Conservation (phyloP, 441 rosid genomes). For the Erysimum pusillum region DNA sequence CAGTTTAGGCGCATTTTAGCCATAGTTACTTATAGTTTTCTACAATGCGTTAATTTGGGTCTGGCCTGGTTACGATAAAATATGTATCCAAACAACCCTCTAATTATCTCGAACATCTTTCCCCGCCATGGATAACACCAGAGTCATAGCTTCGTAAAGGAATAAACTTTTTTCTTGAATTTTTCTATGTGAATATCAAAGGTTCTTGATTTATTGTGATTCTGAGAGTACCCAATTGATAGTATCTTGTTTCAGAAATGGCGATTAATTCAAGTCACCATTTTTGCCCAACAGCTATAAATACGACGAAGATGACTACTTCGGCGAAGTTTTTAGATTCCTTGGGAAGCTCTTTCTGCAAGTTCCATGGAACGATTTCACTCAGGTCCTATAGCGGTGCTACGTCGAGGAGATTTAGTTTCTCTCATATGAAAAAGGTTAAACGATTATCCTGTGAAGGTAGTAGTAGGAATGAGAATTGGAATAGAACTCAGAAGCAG, state of each 20-base stretch:
- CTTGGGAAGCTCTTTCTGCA: conserved; percentile 59
- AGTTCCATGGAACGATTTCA: conserved; percentile 54
- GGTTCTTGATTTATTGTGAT: too few relatives aligned
- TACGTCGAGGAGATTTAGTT: conserved; percentile 44
- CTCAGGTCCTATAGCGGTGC: conserved; percentile 35
- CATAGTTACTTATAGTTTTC: accelerated
- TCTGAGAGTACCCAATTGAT: conserved; percentile 12
- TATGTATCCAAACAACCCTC: conserved; percentile 39
- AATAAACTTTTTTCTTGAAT: neutral
- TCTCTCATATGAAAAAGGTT: conserved; percentile 20
- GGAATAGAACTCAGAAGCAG: conserved; percentile 49
- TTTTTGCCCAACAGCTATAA: conserved; percentile 51
- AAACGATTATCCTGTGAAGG: conserved; percentile 44
- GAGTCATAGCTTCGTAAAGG: conserved; percentile 1
- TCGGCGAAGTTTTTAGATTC: conserved; percentile 50
- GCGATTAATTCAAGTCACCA: conserved; percentile 66
- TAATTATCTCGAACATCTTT: conserved; percentile 30
- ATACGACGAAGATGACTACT: conserved; percentile 22
- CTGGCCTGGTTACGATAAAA: neutral
- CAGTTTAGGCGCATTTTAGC: neutral
- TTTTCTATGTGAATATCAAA: neutral
- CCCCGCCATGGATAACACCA: conserved; percentile 52
- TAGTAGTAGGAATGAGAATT: conserved; percentile 40
- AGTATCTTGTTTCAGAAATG: conserved; percentile 46
- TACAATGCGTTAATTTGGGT: too few relatives aligned